Percentiles rank a stretch among this genome's conserved stretches.
These are phyloP conservation scores for Ceratocystis harringtonii DNA, from an alignment of 2,329 filamentous ascomycete genomes.

Conservation along the genomic window DNA sequence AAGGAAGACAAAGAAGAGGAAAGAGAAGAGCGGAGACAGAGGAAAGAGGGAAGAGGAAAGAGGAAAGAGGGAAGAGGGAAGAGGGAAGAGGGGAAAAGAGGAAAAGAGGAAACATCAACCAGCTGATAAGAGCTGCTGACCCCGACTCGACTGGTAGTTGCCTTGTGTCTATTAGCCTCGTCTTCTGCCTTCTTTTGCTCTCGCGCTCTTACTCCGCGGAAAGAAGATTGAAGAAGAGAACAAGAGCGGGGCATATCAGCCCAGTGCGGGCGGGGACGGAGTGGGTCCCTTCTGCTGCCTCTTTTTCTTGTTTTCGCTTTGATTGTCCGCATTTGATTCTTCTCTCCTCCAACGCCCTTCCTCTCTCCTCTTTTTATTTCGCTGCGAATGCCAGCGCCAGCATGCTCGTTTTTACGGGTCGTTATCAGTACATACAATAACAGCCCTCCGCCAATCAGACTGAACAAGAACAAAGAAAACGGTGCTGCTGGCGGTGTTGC, in stretches of 20 bases:
- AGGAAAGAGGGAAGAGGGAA: background rate
- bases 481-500: no score
- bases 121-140: background rate
- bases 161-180: background rate
- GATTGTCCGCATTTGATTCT: background rate
- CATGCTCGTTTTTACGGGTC: no score
- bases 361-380: no score
- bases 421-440: no score
- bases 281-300: background rate
- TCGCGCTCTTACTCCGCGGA: constrained; percentile 1
- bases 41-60: background rate
- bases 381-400: no score
- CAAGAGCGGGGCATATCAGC: background rate
- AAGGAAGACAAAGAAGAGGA: background rate
- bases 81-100: background rate
- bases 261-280: background rate
- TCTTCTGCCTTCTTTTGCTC: background rate
- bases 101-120: background rate
- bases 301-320: background rate
- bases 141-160: background rate
- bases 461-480: no score
- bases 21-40: no score
- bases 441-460: no score
- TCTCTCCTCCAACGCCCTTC: background rate
- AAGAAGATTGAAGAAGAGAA: background rate